Percentiles rank a stretch among this genome's conserved stretches.
Conservation (phyloP, 352 stramenopile species). For the Thraustochytrium sp. region DNA sequence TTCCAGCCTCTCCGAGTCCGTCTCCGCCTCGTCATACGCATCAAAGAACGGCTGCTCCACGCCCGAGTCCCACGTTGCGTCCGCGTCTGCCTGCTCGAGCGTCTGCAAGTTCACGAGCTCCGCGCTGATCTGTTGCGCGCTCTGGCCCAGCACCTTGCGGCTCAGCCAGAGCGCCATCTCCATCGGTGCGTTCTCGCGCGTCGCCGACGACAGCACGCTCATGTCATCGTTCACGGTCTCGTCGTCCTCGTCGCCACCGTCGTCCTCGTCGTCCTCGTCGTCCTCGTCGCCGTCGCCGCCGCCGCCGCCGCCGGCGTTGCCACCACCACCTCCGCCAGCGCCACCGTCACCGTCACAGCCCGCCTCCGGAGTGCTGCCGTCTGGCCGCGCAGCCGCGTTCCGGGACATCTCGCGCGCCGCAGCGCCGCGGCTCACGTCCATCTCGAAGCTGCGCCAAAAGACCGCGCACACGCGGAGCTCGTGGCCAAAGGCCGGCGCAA, state of each 20-base stretch:
- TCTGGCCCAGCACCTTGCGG: background rate
- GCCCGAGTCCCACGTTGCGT: background rate
- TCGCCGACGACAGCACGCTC: background rate
- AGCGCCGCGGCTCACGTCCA: background rate
- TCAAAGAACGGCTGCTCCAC: background rate
- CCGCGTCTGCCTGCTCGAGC: background rate
- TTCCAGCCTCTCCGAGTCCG: background rate
- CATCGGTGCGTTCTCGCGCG: background rate
- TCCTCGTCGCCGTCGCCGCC: too few species aligned
- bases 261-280: background rate
- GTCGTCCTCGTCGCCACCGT: background rate
- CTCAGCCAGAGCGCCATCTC: background rate
- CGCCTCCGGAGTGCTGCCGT: too few species aligned
- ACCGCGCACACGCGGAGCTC: background rate
- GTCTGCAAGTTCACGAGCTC: background rate
- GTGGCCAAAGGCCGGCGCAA: too few species aligned
- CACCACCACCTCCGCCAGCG: too few species aligned
- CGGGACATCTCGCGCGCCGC: background rate
- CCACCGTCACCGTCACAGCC: too few species aligned
- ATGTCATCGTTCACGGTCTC: too few species aligned
- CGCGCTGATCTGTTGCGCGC: background rate
- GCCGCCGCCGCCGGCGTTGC: too few species aligned
- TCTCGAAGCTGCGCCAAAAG: background rate
- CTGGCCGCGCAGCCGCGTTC: too few species aligned
- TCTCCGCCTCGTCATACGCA: background rate